Base-by-base conservation (phyloP, 2,329 filamentous ascomycete species). In the Cladosporium sp. region DNA sequence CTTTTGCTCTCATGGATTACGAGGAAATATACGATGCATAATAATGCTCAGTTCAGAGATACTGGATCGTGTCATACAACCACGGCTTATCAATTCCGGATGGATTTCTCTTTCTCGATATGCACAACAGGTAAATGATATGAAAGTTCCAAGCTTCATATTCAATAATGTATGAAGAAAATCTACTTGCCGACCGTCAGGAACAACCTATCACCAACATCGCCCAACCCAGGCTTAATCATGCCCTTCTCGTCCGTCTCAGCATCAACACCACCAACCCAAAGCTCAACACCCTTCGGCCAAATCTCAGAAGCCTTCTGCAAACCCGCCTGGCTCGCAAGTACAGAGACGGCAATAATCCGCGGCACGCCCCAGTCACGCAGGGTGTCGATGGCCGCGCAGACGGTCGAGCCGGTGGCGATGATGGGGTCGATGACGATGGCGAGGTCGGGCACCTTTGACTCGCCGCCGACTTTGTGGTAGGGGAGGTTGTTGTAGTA, bases 401-500 rank as follows among this genome's bases (percentile, higher is more conserved):
- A 90, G 66, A 92, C 92, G 2, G 94, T 98, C 1, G 92, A 92
- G 44, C 94, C 94, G 0, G 95, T 98, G 1, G 94, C 95, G 75
- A 98, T 96, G 72, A 98, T 87, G 3, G 94, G 95, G 76, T 98
- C 94, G 58, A 97, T 86, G 64, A 97, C 83, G 75, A 97, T 91
- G 67, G 93, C 93, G 14, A 97, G 83, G 26, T 86, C 83, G 1
- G 86, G 79, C 15, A 79, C 77, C 4, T 77, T 76, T 1, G 82
- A 78, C 3, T 80, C 75, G 38, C 79, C 82, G 47, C 83, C 77
- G 3, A 70, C 66, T 47, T 72, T 74, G 80, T 92, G 90, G 80
- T 92, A 90, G 41, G 93, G 93, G 24, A 97, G 88, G 80, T 97
- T 97, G 84, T 97, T 97, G 86, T 97, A 97, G 86, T 97, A 97